Evolutionary conservation across 1,284 basidiomycete genomes (phyloP).

Genomic region (Rhodotorula sp.): DNA sequence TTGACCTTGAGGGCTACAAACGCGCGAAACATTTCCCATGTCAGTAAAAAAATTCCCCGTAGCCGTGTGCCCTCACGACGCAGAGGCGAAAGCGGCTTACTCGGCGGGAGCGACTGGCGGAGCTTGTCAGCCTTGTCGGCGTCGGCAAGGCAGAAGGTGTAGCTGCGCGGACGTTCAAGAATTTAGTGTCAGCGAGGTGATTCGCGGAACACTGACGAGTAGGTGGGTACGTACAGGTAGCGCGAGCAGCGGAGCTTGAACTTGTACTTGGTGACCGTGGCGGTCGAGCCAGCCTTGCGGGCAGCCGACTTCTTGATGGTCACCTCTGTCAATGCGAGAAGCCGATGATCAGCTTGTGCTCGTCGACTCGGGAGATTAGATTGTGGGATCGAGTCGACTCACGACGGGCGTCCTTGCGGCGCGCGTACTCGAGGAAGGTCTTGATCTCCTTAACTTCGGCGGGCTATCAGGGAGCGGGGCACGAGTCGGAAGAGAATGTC

Average conservation of each 20-base stretch:
- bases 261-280: constrained; percentile 81
- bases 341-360: neutral
- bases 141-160: constrained; percentile 94
- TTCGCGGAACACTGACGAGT: too few species aligned
- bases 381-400: neutral
- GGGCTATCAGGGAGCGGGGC: constrained; percentile 60
- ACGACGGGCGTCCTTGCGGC: constrained; percentile 63
- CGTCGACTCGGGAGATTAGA: too few species aligned
- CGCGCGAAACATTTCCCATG: too few species aligned
- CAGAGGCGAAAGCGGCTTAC: too few species aligned
- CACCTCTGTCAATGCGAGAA: constrained; percentile 10
- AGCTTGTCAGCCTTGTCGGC: constrained; percentile 99
- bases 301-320: constrained; percentile 42
- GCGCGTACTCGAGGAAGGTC: constrained; percentile 94
- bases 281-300: constrained; percentile 42
- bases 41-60: too few species aligned
- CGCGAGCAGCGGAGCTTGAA: constrained; percentile 98
- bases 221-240: constrained; percentile 99
- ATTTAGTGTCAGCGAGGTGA: too few species aligned
- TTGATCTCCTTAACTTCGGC: constrained; percentile 99
- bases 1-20: constrained; percentile 43
- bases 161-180: constrained; percentile 79
- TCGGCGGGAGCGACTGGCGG: constrained; percentile 86
- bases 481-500: neutral
- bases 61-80: too few species aligned